These are phyloP conservation scores for Hyaloperonospora brassicae DNA, from an alignment of 352 stramenopile species.

Conservation along the genomic window DNA sequence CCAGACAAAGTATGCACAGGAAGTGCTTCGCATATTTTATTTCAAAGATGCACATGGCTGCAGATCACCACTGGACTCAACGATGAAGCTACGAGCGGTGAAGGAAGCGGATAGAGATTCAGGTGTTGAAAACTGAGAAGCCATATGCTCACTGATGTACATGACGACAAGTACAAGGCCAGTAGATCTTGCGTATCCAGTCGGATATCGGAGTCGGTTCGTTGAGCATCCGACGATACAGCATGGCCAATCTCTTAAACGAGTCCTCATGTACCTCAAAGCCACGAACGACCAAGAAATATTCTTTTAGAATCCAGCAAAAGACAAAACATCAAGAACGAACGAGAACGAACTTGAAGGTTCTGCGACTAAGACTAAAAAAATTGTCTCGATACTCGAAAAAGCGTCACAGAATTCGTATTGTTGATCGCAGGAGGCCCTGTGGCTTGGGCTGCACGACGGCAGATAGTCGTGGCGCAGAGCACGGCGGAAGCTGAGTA, in stretches of 20 bases:
- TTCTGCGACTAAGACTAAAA: too few relatives aligned
- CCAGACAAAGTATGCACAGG: too few relatives aligned
- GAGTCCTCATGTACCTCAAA: background rate
- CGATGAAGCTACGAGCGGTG: too few relatives aligned
- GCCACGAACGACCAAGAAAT: background rate
- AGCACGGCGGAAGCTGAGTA: background rate
- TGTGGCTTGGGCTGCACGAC: background rate
- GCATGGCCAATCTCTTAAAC: background rate
- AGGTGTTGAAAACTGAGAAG: slow-evolving; percentile 8
- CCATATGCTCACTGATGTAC: slow-evolving; percentile 5
- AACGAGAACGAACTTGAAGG: too few relatives aligned
- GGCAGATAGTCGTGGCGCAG: background rate
- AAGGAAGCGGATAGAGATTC: background rate
- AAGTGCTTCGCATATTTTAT: too few relatives aligned
- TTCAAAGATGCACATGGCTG: too few relatives aligned
- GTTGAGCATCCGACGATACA: background rate
- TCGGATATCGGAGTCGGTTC: background rate
- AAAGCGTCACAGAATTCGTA: background rate
- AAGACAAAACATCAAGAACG: too few relatives aligned
- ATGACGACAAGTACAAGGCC: slow-evolving; percentile 5
- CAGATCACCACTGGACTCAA: too few relatives aligned
- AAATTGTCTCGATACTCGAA: too few relatives aligned
- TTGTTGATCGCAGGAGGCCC: background rate
- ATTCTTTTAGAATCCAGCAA: too few relatives aligned
- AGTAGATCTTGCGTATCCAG: slow-evolving; percentile 2